Base-by-base conservation (phyloP, 768 basidiomycete species). In the Glaciozyma antarctica region DNA sequence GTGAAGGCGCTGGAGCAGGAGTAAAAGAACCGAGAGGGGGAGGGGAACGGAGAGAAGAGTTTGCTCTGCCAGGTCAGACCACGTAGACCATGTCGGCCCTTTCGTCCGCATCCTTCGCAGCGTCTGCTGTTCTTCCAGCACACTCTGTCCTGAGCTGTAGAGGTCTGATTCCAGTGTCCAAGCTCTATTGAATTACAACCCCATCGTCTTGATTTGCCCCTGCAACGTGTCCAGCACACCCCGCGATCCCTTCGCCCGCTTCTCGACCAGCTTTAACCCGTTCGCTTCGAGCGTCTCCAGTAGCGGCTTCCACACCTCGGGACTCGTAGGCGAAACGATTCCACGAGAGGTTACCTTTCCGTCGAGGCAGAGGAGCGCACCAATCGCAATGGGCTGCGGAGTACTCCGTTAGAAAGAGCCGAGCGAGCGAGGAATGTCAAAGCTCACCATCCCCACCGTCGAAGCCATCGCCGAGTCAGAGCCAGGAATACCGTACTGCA, bases 381-480 rank as follows among this genome's bases (percentile, higher is more conserved):
- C 90, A 72, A 91, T 83, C 1, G 88, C 92, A 10, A 93, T 83
- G 0, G 92, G 92, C 53, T 92, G 77, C 6, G 41, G 3, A 21
- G 2, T 6, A 16, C 19, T 16, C n/a, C 9, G 48, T 26, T 24
- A 54, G 43, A 7, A 34, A 0, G 17, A 9, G 26, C 26, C n/a
- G 15, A 13, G 43, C n/a, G 0, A 9, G 9, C 7, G 30, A 10
- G 1, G n/a, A 8, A 24, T 26, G 6, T 17, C 16, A 24, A 17
- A 16, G 57, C 69, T 15, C n/a, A 70, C 69, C 6, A 67, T 63
- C 1, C 91, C 91, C 22, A 95, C 92, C 4, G 88, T 89, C 38
- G 85, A 80, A n/a, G 90, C 83, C 92, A 95, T 95, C 7, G 92
- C 92, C 0, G 87, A 87, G 4, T 81, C 82, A 1, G 73, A 74